Base-by-base conservation (phyloP, 164 flowering plant species). In the Amborella trichopoda region DNA sequence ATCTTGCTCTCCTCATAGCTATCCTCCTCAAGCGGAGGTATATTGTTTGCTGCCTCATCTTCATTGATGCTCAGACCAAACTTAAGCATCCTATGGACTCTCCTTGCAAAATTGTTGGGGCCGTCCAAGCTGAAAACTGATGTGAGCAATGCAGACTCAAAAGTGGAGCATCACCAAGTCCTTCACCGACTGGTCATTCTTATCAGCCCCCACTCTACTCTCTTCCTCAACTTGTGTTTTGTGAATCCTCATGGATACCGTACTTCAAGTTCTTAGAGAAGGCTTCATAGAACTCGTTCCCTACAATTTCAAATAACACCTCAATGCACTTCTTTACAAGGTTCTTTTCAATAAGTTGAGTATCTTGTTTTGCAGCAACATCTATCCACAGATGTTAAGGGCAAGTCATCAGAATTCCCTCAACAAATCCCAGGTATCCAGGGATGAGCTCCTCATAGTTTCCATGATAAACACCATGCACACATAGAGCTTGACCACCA, bases 261-360 rank as follows among this genome's bases (percentile, higher is more conserved):
- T 63, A 50, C 50, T 68, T 68, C 19, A 67, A 47, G 49, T 67
- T 67, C 62, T 67, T 62, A 0, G 66, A 56, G 57, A 62, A 62
- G 5, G 61, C 62, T 23, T 68, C 72, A 17, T 66, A 66, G 39
- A 66, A 66, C 46, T 55, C 48, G 59, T 55, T 55, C 53, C 48
- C 59, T 9, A 52, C 52, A 38, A 55, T 60, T 36, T 68, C 68
- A 43, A 18, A 28, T 60, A 68, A 68, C 33, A 68, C 22, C 39
- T 68, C 68, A 44, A 67, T 33, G 49, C 71, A 67, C 23, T 67
- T 67, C 68, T 67, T 67, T 18, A 67, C 71, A 27, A 67, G 46
- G 34, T 67, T 67, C 64, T 62, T 67, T 11, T 64, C 26, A 58
- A 67, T 62, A 17, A 63, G 67, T 67, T 67, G 3, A 53, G 40